These are phyloP conservation scores for Acanthamoeba divionensis DNA, from an alignment of 208 protist genomes.

Conservation along the genomic window DNA sequence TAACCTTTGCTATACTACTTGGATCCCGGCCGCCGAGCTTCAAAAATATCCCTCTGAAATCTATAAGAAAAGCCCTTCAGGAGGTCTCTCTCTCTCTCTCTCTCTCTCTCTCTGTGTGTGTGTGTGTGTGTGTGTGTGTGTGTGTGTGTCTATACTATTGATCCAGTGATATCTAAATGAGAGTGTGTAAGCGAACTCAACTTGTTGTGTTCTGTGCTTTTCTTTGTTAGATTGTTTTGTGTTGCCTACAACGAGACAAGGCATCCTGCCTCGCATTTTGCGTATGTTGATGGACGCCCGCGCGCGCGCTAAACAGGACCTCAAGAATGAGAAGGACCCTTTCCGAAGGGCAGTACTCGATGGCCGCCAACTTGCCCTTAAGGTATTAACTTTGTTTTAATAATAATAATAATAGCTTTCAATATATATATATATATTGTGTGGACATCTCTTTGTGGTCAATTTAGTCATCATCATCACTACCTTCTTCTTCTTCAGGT, in stretches of 20 bases:
- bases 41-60: not conserved
- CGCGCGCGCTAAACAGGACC: constrained; percentile 83
- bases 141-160: too few species aligned
- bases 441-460: too few species aligned
- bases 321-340: constrained; percentile 86
- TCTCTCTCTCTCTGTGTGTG: too few species aligned
- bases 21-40: constrained; percentile 67
- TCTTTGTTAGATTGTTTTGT: constrained; percentile 44
- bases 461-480: too few species aligned
- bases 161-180: too few species aligned
- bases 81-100: not conserved
- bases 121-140: too few species aligned
- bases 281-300: constrained; percentile 88
- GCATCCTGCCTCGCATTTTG: constrained; percentile 88
- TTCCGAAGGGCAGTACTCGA: constrained; percentile 88
- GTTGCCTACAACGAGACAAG: constrained; percentile 60
- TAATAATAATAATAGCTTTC: too few species aligned
- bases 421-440: too few species aligned
- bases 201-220: too few species aligned
- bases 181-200: too few species aligned
- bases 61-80: not conserved
- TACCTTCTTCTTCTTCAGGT: constrained; percentile 66
- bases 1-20: constrained; percentile 98
- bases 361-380: constrained; percentile 96
- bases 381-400: constrained; percentile 65